A percentile compares a stretch with the other conserved stretches of the same genome.
phyloP scores from a whole-genome alignment of 805 yeast species.

The Tetrapisispora iriomotensis region DNA sequence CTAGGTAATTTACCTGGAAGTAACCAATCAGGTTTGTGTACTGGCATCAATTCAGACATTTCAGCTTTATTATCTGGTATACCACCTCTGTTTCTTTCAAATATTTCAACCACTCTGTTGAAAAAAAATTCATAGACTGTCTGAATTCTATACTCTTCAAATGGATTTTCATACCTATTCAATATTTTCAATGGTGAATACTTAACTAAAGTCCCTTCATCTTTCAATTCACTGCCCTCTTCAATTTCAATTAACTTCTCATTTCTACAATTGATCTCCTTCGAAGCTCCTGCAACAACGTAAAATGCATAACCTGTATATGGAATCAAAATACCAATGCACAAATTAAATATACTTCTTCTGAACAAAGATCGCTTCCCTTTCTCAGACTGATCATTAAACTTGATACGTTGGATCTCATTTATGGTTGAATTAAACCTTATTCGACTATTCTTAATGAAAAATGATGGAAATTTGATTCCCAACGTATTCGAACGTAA shows the following conservation, averaged over 20 bases:
- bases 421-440: too few species aligned
- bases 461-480: too few species aligned
- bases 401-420: too few species aligned
- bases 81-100: conserved; percentile 54
- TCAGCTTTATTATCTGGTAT: conserved; percentile 40
- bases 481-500: too few species aligned
- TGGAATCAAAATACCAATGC: conserved; percentile 24
- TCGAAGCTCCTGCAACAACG: conserved; percentile 45
- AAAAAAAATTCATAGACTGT: conserved; percentile 76
- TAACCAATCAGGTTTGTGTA: conserved; percentile 48
- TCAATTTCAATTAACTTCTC: conserved; percentile 15
- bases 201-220: conserved; percentile 23
- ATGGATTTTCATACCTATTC: conserved; percentile 86
- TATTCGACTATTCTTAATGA: too few species aligned
- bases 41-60: conserved; percentile 50
- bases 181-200: conserved; percentile 43
- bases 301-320: conserved; percentile 60
- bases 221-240: conserved; percentile 11
- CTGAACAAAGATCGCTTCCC: background rate
- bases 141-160: conserved; percentile 81
- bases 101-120: conserved; percentile 61
- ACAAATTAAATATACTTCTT: background rate
- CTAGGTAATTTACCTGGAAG: conserved; percentile 14
- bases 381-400: too few species aligned
- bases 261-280: conserved; percentile 40